Evolutionary conservation across 441 rosid genomes (phyloP), one percentile per base, ranked within the genome.

Genomic region (Corymbia calophylla): DNA sequence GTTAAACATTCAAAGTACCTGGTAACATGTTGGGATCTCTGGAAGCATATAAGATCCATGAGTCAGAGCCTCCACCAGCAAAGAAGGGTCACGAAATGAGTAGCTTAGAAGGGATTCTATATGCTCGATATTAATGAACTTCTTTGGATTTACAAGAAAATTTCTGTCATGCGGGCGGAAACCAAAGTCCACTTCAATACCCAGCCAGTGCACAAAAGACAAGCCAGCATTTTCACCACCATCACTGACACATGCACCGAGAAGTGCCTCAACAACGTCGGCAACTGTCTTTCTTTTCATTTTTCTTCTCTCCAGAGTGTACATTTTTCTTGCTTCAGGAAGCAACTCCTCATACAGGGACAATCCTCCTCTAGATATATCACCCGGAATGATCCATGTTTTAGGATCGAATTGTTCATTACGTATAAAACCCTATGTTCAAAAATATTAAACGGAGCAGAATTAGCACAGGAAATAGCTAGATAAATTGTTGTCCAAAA

Each of bases 21-120:
- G 98, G 93, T 97, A 98, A 89, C 99, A 97, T 90, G 94, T 94
- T 80, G 99, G 97, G 88, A 96, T 94, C 87, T 97, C 98, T n/a
- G 98, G 96, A 84, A 95, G 90, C 99, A 97, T 96, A 92, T 94
- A 97, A 56, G 99, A 98, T 81, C 98, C 99, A 92, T 98, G 99
- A 35, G 98, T 98, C 90, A 98, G 90, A 70, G 99, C 99, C 92
- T 98, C 99, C 39, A 98, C 95, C 80, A 98, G 91, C 87, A 97
- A 91, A 89, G 97, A 93, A 89, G 94, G 94, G 87, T 98, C 96
- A 49, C 80, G 87, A 88, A 98, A 98, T n/a, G 92, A 89, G 91
- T 96, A 96, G 64, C 92, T 92, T 86, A 98, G 91, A 8, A 97
- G 77, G 1, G 94, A 91, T 92, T 98, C 97, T 13, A 97, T 32